Evolutionary conservation across 2,329 filamentous ascomycete genomes (phyloP).

Genomic region (Fonsecaea pedrosoi): DNA sequence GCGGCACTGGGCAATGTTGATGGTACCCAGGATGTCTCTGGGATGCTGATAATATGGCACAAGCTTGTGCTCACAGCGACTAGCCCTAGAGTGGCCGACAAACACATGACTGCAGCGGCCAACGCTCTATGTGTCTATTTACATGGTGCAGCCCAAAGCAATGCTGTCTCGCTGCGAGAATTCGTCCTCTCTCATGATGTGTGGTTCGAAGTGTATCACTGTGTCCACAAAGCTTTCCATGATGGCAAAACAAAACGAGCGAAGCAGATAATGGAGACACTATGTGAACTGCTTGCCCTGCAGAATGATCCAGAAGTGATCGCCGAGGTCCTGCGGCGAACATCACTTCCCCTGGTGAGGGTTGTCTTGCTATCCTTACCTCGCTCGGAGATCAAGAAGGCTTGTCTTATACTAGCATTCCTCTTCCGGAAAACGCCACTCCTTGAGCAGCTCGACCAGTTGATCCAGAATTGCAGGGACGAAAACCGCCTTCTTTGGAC

Average conservation of each 20-base stretch:
- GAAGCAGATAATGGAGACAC: constrained; percentile 52
- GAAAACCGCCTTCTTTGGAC: constrained; percentile 22
- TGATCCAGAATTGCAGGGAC: constrained; percentile 19
- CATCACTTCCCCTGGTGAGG: constrained; percentile 31
- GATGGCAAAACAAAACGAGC: constrained; percentile 54
- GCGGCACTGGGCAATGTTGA: constrained; percentile 12
- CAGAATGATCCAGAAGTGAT: constrained; percentile 39
- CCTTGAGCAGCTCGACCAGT: constrained; percentile 21
- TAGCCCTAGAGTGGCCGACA: constrained; percentile 46
- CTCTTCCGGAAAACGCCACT: constrained; percentile 33
- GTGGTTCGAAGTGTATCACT: constrained; percentile 51
- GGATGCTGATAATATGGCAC: constrained; percentile 47
- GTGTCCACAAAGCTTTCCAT: constrained; percentile 51
- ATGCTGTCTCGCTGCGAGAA: constrained; percentile 43
- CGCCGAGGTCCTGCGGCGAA: constrained; percentile 21
- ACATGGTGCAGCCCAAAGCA: constrained; percentile 47
- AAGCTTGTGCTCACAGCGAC: constrained; percentile 52
- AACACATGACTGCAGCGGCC: constrained; percentile 52
- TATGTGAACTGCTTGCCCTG: constrained; percentile 42
- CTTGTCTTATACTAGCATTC: constrained; percentile 36
- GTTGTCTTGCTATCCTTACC: constrained; percentile 34
- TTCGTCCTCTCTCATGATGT: constrained; percentile 46
- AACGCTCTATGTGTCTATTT: constrained; percentile 55
- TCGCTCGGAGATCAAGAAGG: constrained; percentile 35
- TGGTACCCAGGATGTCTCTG: constrained; percentile 14